phyloP scores from a whole-genome alignment of 2,329 filamentous ascomycete species.

The Coniosporium tulheliwenetii region DNA sequence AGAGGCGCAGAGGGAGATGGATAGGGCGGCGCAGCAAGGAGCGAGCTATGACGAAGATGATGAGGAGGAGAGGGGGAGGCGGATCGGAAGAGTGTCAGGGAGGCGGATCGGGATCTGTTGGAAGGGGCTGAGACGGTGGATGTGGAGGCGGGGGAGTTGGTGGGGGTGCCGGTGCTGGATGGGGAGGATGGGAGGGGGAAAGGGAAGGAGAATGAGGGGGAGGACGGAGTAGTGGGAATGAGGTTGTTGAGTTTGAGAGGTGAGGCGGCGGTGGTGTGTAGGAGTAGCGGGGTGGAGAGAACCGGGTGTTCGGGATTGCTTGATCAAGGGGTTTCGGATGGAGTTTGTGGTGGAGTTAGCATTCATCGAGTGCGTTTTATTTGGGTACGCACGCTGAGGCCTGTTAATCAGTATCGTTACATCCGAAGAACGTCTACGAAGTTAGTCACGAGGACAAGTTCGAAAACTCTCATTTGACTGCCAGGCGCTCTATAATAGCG shows the following conservation, averaged over 20 bases:
- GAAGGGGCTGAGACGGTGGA: constrained; percentile 33
- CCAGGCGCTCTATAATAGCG: too few species aligned
- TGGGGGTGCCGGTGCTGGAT: neutral
- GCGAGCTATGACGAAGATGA: constrained; percentile 37
- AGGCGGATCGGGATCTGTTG: constrained; percentile 26
- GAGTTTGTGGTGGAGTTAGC: too few species aligned
- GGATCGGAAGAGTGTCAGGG: constrained; percentile 11
- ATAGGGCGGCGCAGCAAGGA: constrained; percentile 53
- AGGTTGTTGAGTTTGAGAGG: constrained; percentile 21
- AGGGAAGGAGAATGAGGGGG: neutral
- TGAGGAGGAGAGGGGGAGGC: constrained; percentile 50
- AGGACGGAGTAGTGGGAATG: constrained; percentile 15
- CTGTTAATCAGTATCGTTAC: too few species aligned
- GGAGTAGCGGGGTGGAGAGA: neutral
- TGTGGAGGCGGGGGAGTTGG: constrained; percentile 8
- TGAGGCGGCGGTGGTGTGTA: constrained; percentile 4
- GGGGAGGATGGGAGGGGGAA: neutral
- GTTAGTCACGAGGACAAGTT: too few species aligned
- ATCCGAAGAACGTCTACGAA: too few species aligned
- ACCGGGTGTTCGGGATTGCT: too few species aligned
- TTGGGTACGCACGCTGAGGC: too few species aligned
- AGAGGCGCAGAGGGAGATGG: constrained; percentile 82
- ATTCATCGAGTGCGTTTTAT: too few species aligned
- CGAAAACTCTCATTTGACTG: too few species aligned
- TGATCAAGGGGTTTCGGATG: too few species aligned